Conservation (phyloP, 176 grass and related monocot genomes). For the Carex parvula region DNA sequence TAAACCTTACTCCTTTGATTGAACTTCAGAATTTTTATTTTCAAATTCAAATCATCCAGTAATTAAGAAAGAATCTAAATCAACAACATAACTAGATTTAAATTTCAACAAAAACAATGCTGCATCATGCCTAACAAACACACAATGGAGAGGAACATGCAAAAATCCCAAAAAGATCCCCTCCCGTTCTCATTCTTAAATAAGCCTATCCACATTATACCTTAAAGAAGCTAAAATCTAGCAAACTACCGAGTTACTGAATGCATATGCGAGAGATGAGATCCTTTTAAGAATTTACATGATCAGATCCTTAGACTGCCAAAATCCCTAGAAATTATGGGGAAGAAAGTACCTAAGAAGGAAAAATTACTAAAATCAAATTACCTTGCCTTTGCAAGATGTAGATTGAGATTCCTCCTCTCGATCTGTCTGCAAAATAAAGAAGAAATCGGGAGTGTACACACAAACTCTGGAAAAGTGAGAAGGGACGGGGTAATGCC, state of each 20-base stretch:
- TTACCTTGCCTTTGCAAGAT: neutral
- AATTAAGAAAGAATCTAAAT: neutral
- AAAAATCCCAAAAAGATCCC: neutral
- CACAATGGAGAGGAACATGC: neutral
- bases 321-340: neutral
- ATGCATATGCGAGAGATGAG: neutral
- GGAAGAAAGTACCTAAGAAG: neutral
- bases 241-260: neutral
- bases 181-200: neutral
- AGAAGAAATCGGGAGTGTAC: neutral
- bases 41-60: neutral
- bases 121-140: neutral
- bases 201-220: neutral
- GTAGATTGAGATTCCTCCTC: neutral
- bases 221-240: conserved; percentile 15
- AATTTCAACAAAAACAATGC: neutral
- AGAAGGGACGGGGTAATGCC: neutral
- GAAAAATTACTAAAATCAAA: neutral
- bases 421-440: neutral
- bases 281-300: neutral
- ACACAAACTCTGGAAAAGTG: neutral
- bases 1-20: neutral
- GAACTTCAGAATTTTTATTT: neutral
- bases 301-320: neutral
- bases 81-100: neutral